Conservation (phyloP, 257 asterid species). For the Avicennia marina region DNA sequence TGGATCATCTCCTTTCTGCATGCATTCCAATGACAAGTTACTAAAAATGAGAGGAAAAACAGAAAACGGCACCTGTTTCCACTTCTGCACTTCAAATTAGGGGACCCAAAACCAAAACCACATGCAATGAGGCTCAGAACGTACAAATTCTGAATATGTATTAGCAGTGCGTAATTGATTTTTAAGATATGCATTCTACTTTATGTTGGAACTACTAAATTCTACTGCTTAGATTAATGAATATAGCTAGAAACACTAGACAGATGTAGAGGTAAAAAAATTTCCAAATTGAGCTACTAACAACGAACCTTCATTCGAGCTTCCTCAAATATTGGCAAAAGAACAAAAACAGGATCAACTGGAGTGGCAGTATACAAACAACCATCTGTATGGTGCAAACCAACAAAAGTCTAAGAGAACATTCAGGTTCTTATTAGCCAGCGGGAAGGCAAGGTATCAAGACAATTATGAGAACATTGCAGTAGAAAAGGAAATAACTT, state of each 20-base stretch:
- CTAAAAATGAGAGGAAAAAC: constrained; percentile 11
- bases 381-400: constrained; percentile 56
- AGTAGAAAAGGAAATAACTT: neutral
- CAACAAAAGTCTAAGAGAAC: constrained; percentile 14
- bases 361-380: constrained; percentile 68
- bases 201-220: neutral
- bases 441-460: neutral
- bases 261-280: neutral
- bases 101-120: neutral
- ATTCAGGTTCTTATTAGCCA: constrained; percentile 6
- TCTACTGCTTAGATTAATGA: neutral
- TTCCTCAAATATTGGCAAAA: constrained; percentile 86
- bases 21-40: constrained; percentile 4
- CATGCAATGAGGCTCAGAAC: neutral
- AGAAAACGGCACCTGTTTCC: neutral
- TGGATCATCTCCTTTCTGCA: constrained; percentile 76
- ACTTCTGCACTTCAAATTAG: neutral
- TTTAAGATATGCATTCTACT: constrained; percentile 12
- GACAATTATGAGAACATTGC: neutral
- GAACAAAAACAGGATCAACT: constrained; percentile 85
- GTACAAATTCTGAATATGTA: constrained; percentile 4
- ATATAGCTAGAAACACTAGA: constrained; percentile 12
- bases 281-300: neutral
- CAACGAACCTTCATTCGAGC: constrained; percentile 84
- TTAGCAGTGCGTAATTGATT: neutral